Evolutionary conservation across 2,329 filamentous ascomycete species (phyloP).

Genomic region (Penicillium aurantiogriseum): DNA sequence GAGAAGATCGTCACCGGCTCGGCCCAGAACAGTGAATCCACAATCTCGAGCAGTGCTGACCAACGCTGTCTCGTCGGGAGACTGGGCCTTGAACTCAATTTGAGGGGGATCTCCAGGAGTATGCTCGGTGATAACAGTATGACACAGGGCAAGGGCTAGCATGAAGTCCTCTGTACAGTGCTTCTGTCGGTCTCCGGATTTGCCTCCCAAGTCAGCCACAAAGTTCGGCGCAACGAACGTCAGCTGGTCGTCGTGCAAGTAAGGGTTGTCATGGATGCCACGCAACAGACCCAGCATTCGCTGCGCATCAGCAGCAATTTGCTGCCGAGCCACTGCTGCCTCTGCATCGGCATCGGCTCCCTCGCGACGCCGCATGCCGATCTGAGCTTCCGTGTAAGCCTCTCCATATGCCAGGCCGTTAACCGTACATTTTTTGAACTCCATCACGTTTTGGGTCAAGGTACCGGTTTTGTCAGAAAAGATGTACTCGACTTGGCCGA

Average conservation of each 20-base stretch:
- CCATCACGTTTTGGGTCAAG: conserved; percentile 91
- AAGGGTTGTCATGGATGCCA: conserved; percentile 81
- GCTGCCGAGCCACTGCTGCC: conserved; percentile 65
- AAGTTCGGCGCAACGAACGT: conserved; percentile 93
- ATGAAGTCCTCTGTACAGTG: conserved; percentile 84
- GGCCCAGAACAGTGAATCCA: conserved; percentile 87
- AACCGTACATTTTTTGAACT: conserved; percentile 97
- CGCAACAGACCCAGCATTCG: conserved; percentile 71
- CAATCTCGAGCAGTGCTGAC: conserved; percentile 93
- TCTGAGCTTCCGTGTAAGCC: conserved; percentile 94
- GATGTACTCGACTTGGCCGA: conserved; percentile 98
- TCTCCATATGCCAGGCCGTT: conserved; percentile 97
- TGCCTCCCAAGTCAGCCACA: conserved; percentile 75
- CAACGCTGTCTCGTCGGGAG: conserved; percentile 90
- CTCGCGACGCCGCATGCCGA: conserved; percentile 89
- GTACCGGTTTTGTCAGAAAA: conserved; percentile 95
- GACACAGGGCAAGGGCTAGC: conserved; percentile 91
- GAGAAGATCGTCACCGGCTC: conserved; percentile 74
- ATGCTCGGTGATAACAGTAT: conserved; percentile 90
- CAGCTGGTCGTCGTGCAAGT: conserved; percentile 81
- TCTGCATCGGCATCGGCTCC: conserved; percentile 85
- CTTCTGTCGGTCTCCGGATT: conserved; percentile 73
- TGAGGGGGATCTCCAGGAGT: conserved; percentile 84
- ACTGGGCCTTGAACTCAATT: conserved; percentile 96
- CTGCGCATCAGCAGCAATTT: conserved; percentile 75